phyloP scores from a whole-genome alignment of 208 protist genomes.

The Borovskyia barvae region DNA sequence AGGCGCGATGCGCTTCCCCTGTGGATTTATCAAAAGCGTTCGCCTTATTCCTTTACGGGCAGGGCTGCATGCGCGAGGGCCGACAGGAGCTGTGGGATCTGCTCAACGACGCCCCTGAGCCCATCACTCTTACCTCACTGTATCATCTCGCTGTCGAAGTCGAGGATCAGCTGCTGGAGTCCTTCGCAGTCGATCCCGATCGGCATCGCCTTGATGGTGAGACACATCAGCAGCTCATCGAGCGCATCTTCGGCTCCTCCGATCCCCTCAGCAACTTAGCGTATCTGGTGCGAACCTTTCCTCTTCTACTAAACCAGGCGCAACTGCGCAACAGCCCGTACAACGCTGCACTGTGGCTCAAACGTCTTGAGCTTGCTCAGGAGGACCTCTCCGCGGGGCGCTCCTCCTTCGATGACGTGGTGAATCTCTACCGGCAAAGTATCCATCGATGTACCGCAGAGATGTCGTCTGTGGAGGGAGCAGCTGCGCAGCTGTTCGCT shows the following conservation, averaged over 20 bases:
- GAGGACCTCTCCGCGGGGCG: conserved; percentile 39
- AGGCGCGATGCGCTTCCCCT: conserved; percentile 46
- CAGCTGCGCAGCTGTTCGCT: conserved; percentile 62
- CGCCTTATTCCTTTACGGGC: conserved; percentile 65
- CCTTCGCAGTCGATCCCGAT: conserved; percentile 53
- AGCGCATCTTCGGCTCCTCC: conserved; percentile 24
- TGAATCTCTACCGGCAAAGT: conserved; percentile 55
- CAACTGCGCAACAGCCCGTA: conserved; percentile 49
- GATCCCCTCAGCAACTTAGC: conserved; percentile 43
- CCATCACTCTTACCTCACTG: conserved; percentile 35
- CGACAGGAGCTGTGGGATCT: conserved; percentile 39
- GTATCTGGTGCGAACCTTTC: conserved; percentile 39
- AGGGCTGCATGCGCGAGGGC: conserved; percentile 53
- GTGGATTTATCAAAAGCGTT: conserved; percentile 46
- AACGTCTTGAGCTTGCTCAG: conserved; percentile 67
- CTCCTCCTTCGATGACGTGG: conserved; percentile 27
- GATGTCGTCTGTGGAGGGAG: conserved; percentile 40
- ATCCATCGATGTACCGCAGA: conserved; percentile 66
- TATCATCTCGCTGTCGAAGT: conserved; percentile 60
- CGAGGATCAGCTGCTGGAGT: conserved; percentile 77
- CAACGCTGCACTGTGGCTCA: conserved; percentile 67
- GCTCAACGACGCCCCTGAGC: conserved; percentile 48
- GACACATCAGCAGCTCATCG: conserved; percentile 16
- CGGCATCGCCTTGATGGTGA: conserved; percentile 30
- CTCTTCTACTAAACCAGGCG: conserved; percentile 65